Evolutionary conservation across 257 asterid genomes (phyloP), one percentile per base, ranked within the genome.

Genomic region (Asclepias syriaca): DNA sequence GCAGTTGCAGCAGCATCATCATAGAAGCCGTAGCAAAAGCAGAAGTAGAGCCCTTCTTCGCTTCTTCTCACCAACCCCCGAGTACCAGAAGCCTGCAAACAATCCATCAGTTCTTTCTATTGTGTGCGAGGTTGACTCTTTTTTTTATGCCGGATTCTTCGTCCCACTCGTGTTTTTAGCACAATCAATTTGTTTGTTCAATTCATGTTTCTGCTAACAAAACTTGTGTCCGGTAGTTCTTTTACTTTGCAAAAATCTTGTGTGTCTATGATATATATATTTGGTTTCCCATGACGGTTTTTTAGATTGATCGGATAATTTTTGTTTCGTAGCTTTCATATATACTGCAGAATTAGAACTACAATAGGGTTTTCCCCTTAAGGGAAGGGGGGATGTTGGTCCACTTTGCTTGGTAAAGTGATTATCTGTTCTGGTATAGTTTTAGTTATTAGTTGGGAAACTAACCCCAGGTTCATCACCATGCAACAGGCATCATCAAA

Each of bases 111-210:
- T 32, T 11, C 34, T 21, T 66, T 22, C 37, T 49, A 14, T 22
- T 68, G 15, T 48, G 16, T 12, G 72, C 16, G 43, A 68, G 72
- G 72, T 68, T 68, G 72, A 68, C 72, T 49, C 27, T 7, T 68
- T 19, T 64, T n/a, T 11, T 48, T 48, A 14, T 22, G 27, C n/a
- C 40, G 15, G 55, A 21, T 21, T 48, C 59, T 68, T 49, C 14
- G 12, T 67, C 21, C 21, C 43, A 12, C 16, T 49, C n/a, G 12
- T 48, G 19, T 48, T 45, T 27, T 49, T 14, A 19, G 40, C 43
- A 45, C 16, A 8, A 68, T 49, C 29, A 43, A 10, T 22, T 46
- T 43, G 3, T 34, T 5, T 4, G 6, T 14, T 66, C 43, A 21
- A 22, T 3, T 5, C n/a, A 40, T 48, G 29, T 48, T 48, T 43